phyloP scores from a whole-genome alignment of 441 rosid species.

The Isatis lusitanica region DNA sequence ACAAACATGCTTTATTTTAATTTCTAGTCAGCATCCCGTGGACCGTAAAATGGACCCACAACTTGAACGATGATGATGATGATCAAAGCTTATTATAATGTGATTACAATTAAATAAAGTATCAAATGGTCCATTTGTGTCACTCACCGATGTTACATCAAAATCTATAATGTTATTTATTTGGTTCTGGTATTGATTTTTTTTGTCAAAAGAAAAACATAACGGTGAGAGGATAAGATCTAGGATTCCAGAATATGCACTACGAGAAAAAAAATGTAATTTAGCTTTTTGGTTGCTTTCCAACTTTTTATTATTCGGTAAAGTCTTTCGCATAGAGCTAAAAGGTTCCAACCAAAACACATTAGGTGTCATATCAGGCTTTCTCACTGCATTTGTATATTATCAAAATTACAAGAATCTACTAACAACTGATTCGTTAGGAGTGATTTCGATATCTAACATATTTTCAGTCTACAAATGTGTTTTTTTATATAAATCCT shows the following conservation, averaged over 20 bases:
- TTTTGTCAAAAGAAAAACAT: neutral
- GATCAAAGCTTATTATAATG: neutral
- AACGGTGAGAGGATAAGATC: constrained; percentile 24
- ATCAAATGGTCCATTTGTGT: neutral
- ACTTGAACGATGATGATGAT: neutral
- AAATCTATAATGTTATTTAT: neutral
- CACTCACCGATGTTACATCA: neutral
- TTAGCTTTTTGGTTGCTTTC: constrained; percentile 34
- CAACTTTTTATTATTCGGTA: constrained; percentile 21
- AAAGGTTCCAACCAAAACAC: constrained; percentile 16
- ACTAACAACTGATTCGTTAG: constrained; percentile 1
- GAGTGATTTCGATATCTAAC: neutral
- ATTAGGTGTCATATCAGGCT: constrained; percentile 19
- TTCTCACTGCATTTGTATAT: neutral
- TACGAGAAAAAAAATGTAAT: neutral
- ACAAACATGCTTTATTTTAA: neutral
- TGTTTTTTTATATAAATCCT: no score
- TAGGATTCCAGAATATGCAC: constrained; percentile 33
- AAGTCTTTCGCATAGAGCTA: neutral
- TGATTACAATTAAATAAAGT: neutral
- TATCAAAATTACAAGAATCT: neutral
- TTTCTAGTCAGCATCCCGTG: constrained; percentile 15
- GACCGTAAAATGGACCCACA: constrained; percentile 25
- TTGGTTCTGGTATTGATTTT: neutral
- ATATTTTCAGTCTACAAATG: neutral